Base-by-base conservation (phyloP, 164 flowering plant genomes). In the Nelumbo lutea region DNA sequence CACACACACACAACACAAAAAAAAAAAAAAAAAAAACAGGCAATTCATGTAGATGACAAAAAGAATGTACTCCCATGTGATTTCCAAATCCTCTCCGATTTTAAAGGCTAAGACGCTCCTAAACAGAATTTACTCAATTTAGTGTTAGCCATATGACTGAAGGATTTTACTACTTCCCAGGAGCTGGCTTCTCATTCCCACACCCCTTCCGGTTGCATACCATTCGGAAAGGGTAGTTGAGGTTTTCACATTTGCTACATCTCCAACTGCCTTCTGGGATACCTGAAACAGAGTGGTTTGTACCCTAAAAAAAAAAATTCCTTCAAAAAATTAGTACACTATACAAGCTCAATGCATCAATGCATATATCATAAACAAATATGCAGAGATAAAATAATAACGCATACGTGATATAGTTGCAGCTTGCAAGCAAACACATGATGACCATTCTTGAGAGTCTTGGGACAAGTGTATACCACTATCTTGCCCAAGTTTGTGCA, bases 181-280 rank as follows among this genome's bases (percentile, higher is more conserved):
- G 14, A 63, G 62, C 71, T 42, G 81, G 71, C 62, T 69, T 79
- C 69, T 78, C 81, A 55, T 48, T 70, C 46, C 78, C 81, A 51
- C 85, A 82, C 10, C 79, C 84, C 74, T 81, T 81, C 47, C 81
- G 69, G 67, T 82, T 82, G 76, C 85, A 82, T 8, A 79, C 81
- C 38, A 79, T 79, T 68, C 81, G 78, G 69, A 82, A 82, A 59
- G 81, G 85, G 48, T 82, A 79, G 75, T 82, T 82, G 48, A 82
- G 64, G 59, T 82, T 82, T 45, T 68, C 75, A 61, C 85, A 82
- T 72, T 77, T 79, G 75, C 42, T 70, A 61, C 85, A 82, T 14
- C 81, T 79, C 85, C 85, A 82, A 73, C 85, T 79, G 65, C 85
- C 83, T 73, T 79, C 81, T 52, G 81, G 85, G 27, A 65, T 68